Base-by-base conservation (phyloP, 1,284 basidiomycete genomes). In the Cutaneotrichosporon dermatis region DNA sequence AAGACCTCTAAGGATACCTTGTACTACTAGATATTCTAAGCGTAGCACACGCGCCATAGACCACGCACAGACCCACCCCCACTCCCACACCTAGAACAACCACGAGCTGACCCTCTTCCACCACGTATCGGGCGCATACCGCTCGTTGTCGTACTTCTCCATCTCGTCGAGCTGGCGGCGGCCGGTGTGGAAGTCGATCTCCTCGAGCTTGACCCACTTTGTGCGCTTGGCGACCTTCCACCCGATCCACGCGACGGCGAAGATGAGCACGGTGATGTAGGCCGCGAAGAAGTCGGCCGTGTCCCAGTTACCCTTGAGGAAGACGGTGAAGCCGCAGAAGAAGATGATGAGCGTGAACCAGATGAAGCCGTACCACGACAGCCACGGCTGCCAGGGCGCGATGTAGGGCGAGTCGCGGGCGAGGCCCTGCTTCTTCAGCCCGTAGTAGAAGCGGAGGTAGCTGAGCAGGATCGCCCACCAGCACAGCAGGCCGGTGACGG, bases 381-480 rank as follows among this genome's bases (percentile, higher is more conserved):
- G 56, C 57, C 51, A 58, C 2, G 57, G 65, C 58, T 65, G 55
- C n/a, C 11, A 54, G 51, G 54, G 65, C 16, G 55, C 84, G 72
- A 54, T 82, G 83, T 80, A 89, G 46, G 72, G 81, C 69, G 70
- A 73, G 52, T 71, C 80, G 65, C 88, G 82, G 66, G 82, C 78
- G 61, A 85, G 75, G 16, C 83, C 84, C 66, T 88, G 86, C 42
- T 66, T 75, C 69, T 80, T 82, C 70, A 84, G 74, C 33, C 85
- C 87, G 64, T 83, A 81, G 76, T 85, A 84, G 83, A 90, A 92
- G 75, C 82, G 84, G 56, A 89, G 72, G 76, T 88, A 91, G 3
- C 87, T 86, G 44, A 87, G 58, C 69, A 87, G 85, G 76, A 91
- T 89, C 54, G 83, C 75, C 67, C 71, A 81, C 87, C 87, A 90